Percentiles rank a stretch among this genome's conserved stretches.
phyloP scores from a whole-genome alignment of 1,139 yeast species.

The Pichia sp. region DNA sequence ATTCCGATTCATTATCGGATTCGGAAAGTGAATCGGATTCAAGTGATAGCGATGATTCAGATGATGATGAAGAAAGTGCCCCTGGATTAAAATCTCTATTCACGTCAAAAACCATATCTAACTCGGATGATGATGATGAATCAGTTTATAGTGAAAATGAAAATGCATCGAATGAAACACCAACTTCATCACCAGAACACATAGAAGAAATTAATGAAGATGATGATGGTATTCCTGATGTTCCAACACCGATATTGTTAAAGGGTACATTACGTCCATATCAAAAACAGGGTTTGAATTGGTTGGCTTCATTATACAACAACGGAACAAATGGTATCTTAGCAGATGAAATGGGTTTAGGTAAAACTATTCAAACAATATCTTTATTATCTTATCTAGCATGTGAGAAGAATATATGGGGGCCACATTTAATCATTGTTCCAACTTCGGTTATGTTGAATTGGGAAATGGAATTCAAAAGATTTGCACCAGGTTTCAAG shows the following conservation, averaged over 20 bases:
- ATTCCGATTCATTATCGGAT: constrained; percentile 23
- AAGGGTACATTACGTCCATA: constrained; percentile 87
- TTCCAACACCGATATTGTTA: constrained; percentile 64
- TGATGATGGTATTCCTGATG: constrained; percentile 53
- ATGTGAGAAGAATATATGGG: constrained; percentile 94
- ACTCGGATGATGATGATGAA: constrained; percentile 33
- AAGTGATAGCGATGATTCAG: constrained; percentile 17
- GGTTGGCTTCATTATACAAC: constrained; percentile 94
- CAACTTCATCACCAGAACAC: constrained; percentile 30
- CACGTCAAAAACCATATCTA: constrained; percentile 24
- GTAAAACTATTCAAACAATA: constrained; percentile 91
- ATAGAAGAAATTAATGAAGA: constrained; percentile 15
- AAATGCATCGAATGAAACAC: constrained; percentile 20
- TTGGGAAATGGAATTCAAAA: constrained; percentile 99
- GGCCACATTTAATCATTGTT: constrained; percentile 94
- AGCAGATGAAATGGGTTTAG: constrained; percentile 99
- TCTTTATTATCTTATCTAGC: constrained; percentile 85
- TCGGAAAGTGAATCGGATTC: constrained; percentile 22
- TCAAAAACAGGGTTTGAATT: constrained; percentile 94
- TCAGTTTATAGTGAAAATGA: constrained; percentile 29
- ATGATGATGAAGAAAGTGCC: constrained; percentile 20
- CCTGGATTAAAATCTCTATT: constrained; percentile 30
- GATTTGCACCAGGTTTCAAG: constrained; percentile 98
- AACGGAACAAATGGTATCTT: constrained; percentile 94
- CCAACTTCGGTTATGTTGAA: constrained; percentile 99